Percentiles rank a stretch among this genome's conserved stretches.
Evolutionary conservation across 768 basidiomycete genomes (phyloP).

Genomic region (Rhodocollybia butyracea): DNA sequence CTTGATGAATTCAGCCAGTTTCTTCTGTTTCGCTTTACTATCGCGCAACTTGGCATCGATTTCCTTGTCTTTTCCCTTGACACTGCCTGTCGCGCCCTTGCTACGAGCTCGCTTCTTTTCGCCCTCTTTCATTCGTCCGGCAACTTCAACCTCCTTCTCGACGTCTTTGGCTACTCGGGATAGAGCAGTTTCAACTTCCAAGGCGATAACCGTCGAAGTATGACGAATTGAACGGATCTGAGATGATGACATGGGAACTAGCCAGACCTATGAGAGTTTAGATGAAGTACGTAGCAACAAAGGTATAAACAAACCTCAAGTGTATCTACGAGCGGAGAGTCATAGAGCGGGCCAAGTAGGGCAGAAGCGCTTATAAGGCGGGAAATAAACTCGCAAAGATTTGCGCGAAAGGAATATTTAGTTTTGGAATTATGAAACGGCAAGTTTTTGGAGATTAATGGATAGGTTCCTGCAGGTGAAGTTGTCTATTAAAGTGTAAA

Average conservation of each 20-base stretch:
- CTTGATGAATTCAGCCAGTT: constrained; percentile 77
- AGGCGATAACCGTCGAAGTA: constrained; percentile 88
- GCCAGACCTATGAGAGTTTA: constrained; percentile 65
- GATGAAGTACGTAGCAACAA: neutral
- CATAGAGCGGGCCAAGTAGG: constrained; percentile 75
- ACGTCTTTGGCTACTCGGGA: constrained; percentile 84
- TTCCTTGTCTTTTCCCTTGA: constrained; percentile 49
- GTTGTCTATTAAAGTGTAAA: constrained; percentile 3
- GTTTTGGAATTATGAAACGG: constrained; percentile 61
- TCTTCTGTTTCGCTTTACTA: constrained; percentile 67
- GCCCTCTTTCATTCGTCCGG: constrained; percentile 83
- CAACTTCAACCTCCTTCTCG: constrained; percentile 83
- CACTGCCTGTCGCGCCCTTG: constrained; percentile 37
- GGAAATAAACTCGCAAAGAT: constrained; percentile 81
- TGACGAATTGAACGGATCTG: constrained; percentile 94
- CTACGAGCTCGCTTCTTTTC: constrained; percentile 79
- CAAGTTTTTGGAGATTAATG: constrained; percentile 83
- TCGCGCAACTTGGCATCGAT: constrained; percentile 76
- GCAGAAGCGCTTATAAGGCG: constrained; percentile 76
- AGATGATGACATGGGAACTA: constrained; percentile 91
- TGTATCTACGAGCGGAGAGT: constrained; percentile 74
- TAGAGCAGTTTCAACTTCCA: constrained; percentile 84
- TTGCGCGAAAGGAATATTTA: constrained; percentile 57
- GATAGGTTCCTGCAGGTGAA: constrained; percentile 67
- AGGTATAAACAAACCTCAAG: constrained; percentile 26